Conservation (phyloP, 2,329 filamentous ascomycete species). For the Ascomycota sp. region DNA sequence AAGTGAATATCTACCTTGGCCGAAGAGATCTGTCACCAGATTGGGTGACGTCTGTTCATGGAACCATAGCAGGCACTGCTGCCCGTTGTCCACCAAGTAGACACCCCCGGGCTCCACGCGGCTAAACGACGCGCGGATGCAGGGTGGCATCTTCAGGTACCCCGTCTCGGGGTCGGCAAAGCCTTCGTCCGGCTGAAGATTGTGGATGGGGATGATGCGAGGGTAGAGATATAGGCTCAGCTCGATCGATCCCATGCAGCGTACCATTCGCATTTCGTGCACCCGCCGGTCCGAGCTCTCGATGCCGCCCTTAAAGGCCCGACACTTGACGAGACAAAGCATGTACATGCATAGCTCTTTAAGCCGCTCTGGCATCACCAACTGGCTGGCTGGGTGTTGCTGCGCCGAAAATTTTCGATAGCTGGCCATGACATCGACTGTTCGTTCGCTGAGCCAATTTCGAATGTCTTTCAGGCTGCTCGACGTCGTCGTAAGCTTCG, state of each 20-base stretch:
- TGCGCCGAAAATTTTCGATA: constrained; percentile 83
- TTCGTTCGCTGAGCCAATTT: constrained; percentile 67
- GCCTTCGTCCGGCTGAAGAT: constrained; percentile 67
- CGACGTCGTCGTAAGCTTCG: constrained; percentile 54
- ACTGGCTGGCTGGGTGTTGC: constrained; percentile 73
- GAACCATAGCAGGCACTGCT: constrained; percentile 79
- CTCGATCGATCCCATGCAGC: constrained; percentile 69
- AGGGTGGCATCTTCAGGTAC: constrained; percentile 64
- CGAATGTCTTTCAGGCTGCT: constrained; percentile 69
- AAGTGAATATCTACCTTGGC: constrained; percentile 46
- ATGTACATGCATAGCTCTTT: constrained; percentile 97
- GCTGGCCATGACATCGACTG: constrained; percentile 74
- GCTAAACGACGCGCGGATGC: constrained; percentile 65
- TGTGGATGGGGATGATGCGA: constrained; percentile 80
- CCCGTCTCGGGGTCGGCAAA: constrained; percentile 78
- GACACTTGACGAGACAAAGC: constrained; percentile 70
- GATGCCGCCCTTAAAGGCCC: constrained; percentile 81
- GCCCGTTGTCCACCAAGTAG: constrained; percentile 89
- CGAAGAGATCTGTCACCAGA: constrained; percentile 76
- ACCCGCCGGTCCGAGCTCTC: constrained; percentile 81
- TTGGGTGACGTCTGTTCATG: constrained; percentile 86
- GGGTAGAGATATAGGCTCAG: constrained; percentile 87
- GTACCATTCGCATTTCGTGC: constrained; percentile 79
- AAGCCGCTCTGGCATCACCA: constrained; percentile 85
- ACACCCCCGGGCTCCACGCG: constrained; percentile 82